phyloP scores from a whole-genome alignment of 2,329 filamentous ascomycete species.

The Shiraia bambusicola region DNA sequence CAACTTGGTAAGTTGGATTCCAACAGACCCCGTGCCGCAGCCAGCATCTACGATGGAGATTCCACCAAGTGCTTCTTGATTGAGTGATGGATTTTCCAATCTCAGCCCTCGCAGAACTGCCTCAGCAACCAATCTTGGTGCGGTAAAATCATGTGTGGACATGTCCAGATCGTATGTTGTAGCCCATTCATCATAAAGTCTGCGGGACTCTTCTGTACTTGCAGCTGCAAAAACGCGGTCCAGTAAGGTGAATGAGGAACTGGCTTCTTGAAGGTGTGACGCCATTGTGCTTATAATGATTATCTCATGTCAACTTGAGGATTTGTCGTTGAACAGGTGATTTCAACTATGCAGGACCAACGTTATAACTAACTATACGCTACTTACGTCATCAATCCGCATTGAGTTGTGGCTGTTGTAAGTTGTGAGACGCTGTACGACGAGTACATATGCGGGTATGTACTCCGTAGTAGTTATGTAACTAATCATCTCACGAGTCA shows the following conservation, averaged over 20 bases:
- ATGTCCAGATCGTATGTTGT: slow-evolving; percentile 48
- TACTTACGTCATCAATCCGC: too few species aligned
- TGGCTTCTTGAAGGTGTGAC: background rate
- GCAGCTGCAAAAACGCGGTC: slow-evolving; percentile 42
- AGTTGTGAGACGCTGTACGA: too few species aligned
- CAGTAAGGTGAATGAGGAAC: slow-evolving; percentile 21
- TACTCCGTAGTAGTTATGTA: too few species aligned
- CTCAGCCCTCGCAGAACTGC: slow-evolving; percentile 16
- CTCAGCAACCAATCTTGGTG: slow-evolving; percentile 43
- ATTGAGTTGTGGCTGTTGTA: too few species aligned
- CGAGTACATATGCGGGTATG: too few species aligned
- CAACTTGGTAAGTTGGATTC: slow-evolving; percentile 48
- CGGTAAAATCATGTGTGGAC: slow-evolving; percentile 45
- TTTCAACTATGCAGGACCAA: too few species aligned
- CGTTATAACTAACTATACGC: too few species aligned
- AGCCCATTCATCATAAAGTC: slow-evolving; percentile 53
- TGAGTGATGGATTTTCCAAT: slow-evolving; percentile 14
- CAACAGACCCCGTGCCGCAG: slow-evolving; percentile 59
- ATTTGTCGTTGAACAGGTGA: too few species aligned
- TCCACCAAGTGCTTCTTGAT: slow-evolving; percentile 14
- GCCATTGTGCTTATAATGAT: too few species aligned
- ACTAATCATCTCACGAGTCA: too few species aligned
- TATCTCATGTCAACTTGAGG: too few species aligned
- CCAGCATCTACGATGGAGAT: slow-evolving; percentile 55
- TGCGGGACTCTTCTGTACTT: slow-evolving; percentile 42